Percentiles rank a stretch among this genome's conserved stretches.
Conservation (phyloP, 495 filamentous ascomycete species). For the Penicillium simplicissimum region DNA sequence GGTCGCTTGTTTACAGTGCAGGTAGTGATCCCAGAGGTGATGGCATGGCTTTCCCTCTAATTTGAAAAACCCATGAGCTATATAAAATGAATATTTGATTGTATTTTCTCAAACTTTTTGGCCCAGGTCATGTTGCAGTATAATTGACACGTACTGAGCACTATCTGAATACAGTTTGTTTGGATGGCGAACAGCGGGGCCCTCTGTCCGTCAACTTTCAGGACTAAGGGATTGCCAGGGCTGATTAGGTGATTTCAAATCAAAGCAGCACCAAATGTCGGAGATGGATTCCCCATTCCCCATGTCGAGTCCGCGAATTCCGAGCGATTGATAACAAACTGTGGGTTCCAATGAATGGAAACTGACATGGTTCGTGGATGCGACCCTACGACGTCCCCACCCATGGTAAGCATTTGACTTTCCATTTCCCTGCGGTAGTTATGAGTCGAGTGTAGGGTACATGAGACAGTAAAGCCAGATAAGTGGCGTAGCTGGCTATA, state of each 20-base stretch:
- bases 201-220: no score
- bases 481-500: background rate
- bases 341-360: background rate
- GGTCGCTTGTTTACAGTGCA: conserved; percentile 70
- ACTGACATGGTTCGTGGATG: background rate
- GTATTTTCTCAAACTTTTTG: background rate
- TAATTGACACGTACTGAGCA: no score
- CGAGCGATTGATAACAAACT: background rate
- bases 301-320: background rate
- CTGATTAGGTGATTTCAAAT: background rate
- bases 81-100: background rate
- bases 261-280: background rate
- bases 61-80: conserved; percentile 12
- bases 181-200: background rate
- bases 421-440: background rate
- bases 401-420: background rate
- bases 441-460: background rate
- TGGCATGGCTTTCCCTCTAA: conserved; percentile 70
- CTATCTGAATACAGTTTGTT: background rate
- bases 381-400: background rate
- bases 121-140: no score
- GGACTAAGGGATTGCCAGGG: background rate
- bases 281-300: background rate
- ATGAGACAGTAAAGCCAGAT: background rate
- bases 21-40: conserved; percentile 90